Base-by-base conservation (phyloP, 2,329 filamentous ascomycete species). In the Davidsoniella australis region DNA sequence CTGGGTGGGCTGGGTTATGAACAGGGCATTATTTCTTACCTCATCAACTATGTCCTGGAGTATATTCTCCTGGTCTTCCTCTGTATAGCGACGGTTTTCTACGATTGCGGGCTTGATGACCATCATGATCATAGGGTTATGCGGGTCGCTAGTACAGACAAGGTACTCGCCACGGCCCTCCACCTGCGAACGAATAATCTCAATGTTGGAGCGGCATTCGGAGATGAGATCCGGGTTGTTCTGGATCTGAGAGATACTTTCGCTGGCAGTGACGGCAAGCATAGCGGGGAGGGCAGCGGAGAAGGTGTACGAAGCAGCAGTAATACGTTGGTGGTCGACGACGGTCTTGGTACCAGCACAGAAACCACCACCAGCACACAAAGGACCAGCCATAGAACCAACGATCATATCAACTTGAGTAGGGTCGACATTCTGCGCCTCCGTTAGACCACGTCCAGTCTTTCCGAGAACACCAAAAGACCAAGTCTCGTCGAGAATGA, bases 401-500 rank as follows among this genome's bases (percentile, higher is more conserved):
- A 96, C 76, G 56, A 98, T 89, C 87, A 98, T 95, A 67, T 98
- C 91, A 45, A 98, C 80, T 61, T 94, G 84, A 8, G 82, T 78
- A 0, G 89, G 80, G 62, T 96, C 91, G 16, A 98, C 89, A 58
- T 96, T 94, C 61, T 96, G 91, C 5, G 89, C 85, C 68, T 98
- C 93, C 0, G 91, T 96, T 38, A 96, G 72, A 52, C 91, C 91
- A 47, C 87, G 81, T 17, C 91, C 93, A 23, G 86, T 94, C 54
- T 87, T 76, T 44, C 91, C 91, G 4, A 98, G 75, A 16, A 96
- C 84, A 53, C 89, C 93, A 62, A 96, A 98, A 1, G 88, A 95
- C 82, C 85, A 94, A 1, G 88, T 94, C 69, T 98, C 91, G 63
- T 98, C 91, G 37, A 98, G 78, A 56, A 96, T 94, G 50, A 98